Conservation (phyloP, 106 monocot species). For the Apostasia ramifera region DNA sequence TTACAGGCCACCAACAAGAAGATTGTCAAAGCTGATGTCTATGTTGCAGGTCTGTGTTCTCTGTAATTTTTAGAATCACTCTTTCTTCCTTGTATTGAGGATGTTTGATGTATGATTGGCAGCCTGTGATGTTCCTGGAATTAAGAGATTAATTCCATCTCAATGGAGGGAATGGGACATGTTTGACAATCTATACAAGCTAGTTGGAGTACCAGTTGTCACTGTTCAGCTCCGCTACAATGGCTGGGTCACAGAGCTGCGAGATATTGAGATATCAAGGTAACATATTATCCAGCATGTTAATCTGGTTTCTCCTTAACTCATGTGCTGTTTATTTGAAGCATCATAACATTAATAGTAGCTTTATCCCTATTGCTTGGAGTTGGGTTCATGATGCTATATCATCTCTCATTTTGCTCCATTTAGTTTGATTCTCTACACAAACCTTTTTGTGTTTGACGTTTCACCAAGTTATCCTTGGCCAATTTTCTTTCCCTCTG, state of each 20-base stretch:
- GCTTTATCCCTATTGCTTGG: too few relatives aligned
- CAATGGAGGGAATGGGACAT: conserved; percentile 86
- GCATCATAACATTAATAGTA: background rate
- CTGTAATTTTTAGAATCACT: background rate
- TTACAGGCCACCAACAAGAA: conserved; percentile 76
- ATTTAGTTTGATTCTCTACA: too few relatives aligned
- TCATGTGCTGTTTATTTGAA: background rate
- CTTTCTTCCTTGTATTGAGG: conserved; percentile 9
- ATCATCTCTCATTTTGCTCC: too few relatives aligned
- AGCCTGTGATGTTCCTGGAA: conserved; percentile 99
- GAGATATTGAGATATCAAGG: conserved; percentile 80
- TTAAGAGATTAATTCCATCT: conserved; percentile 83
- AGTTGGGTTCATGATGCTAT: too few relatives aligned
- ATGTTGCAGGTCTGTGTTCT: conserved; percentile 79
- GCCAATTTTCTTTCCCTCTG: too few relatives aligned
- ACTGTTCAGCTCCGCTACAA: conserved; percentile 95
- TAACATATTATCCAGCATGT: conserved; percentile 6
- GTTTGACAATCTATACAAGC: conserved; percentile 82
- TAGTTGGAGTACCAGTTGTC: conserved; percentile 94
- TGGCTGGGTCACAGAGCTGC: conserved; percentile 95
- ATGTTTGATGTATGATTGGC: conserved; percentile 11
- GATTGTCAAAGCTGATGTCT: conserved; percentile 86
- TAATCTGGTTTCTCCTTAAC: background rate
- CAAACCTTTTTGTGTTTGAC: too few relatives aligned
- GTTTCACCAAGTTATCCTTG: too few relatives aligned